These are phyloP conservation scores for Acacia crassicarpa DNA, from an alignment of 306 rosid genomes.

Conservation along the genomic window DNA sequence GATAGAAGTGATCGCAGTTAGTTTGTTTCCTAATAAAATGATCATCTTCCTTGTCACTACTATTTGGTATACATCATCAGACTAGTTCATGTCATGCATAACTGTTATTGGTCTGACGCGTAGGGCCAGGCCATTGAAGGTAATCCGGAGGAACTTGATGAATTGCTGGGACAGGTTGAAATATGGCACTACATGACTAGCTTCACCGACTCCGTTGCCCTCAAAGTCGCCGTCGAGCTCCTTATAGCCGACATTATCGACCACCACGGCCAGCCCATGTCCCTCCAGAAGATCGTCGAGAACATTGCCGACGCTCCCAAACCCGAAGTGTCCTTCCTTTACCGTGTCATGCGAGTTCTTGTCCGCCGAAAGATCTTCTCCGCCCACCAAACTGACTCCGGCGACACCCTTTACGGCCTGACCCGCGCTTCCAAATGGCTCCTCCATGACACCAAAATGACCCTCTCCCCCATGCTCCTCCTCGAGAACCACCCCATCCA, in stretches of 20 bases:
- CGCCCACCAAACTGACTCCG: slow-evolving; percentile 20
- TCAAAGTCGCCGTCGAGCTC: slow-evolving; percentile 38
- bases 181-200: slow-evolving; percentile 44
- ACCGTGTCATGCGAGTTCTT: slow-evolving; percentile 41
- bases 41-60: neutral
- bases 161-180: slow-evolving; percentile 43
- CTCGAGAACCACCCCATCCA: slow-evolving; percentile 47
- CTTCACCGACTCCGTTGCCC: slow-evolving; percentile 43
- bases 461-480: slow-evolving; percentile 40
- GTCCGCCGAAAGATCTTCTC: slow-evolving; percentile 47
- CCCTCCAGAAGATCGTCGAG: slow-evolving; percentile 32
- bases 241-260: slow-evolving; percentile 47
- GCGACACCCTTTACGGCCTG: slow-evolving; percentile 36
- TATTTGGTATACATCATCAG: neutral
- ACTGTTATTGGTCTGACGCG: neutral
- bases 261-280: slow-evolving; percentile 33
- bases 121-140: slow-evolving; percentile 22
- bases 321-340: slow-evolving; percentile 34
- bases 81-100: neutral
- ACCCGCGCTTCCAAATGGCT: slow-evolving; percentile 47
- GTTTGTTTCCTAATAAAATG: neutral
- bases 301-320: slow-evolving; percentile 38
- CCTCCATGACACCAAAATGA: slow-evolving; percentile 41
- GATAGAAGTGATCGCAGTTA: neutral
- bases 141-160: slow-evolving; percentile 34